Evolutionary conservation across 139 green algal species (phyloP).

Genomic region (Micractinium conductrix): DNA sequence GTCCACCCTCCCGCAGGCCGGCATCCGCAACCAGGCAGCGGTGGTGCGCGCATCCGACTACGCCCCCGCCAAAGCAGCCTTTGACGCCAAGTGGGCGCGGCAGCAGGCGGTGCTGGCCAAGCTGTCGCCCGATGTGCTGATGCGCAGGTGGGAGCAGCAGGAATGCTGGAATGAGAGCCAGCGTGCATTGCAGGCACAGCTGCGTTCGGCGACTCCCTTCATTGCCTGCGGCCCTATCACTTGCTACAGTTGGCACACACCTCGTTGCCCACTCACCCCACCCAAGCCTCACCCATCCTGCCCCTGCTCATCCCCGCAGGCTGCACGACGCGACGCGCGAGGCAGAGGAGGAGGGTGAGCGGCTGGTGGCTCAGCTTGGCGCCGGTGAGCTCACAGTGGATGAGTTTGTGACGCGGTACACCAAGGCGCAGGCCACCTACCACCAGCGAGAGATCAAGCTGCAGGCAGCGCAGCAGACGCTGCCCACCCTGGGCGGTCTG

Average conservation of each 20-base stretch:
- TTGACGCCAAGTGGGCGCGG: constrained; percentile 57
- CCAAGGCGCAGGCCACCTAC: constrained; percentile 46
- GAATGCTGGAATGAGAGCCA: neutral
- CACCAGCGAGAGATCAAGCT: constrained; percentile 68
- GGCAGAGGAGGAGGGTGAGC: constrained; percentile 47
- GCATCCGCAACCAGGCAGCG: constrained; percentile 68
- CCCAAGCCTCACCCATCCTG: neutral
- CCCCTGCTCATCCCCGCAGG: neutral
- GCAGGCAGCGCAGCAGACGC: constrained; percentile 63
- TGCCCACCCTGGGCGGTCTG: constrained; percentile 1
- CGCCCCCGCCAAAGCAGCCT: constrained; percentile 48
- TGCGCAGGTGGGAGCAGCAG: neutral
- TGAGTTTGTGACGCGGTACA: constrained; percentile 63
- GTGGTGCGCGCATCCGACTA: constrained; percentile 70
- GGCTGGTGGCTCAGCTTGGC: constrained; percentile 45
- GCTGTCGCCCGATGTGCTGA: constrained; percentile 52
- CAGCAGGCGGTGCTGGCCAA: constrained; percentile 58
- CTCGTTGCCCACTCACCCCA: neutral
- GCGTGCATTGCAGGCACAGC: too few relatives aligned
- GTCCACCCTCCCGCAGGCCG: constrained; percentile 34
- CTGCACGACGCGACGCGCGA: constrained; percentile 20
- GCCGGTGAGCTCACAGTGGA: constrained; percentile 47
- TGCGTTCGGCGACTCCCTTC: too few relatives aligned
- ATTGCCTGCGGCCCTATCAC: neutral
- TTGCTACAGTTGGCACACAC: neutral